A percentile compares a stretch with the other conserved stretches of the same genome.
Evolutionary conservation across 306 rosid species (phyloP).

Genomic region (Lotus japonicus): DNA sequence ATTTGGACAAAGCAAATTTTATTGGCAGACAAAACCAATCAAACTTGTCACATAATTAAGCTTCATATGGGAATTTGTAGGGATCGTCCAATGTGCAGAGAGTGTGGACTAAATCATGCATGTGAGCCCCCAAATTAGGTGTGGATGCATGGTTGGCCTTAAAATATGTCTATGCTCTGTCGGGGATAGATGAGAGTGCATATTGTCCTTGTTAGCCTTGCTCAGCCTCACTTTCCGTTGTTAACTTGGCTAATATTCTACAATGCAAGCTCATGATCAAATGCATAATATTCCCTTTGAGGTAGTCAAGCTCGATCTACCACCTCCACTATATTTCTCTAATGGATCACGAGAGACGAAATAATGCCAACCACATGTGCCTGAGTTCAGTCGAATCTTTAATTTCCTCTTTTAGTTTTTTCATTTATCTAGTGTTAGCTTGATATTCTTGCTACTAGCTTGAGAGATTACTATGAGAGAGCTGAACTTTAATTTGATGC

Average conservation of each 20-base stretch:
- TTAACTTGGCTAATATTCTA: conserved; percentile 28
- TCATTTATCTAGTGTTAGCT: no score
- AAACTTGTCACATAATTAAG: not conserved
- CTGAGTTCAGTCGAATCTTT: not conserved
- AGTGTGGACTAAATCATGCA: conserved; percentile 23
- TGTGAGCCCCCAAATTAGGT: conserved; percentile 37
- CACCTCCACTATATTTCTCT: conserved; percentile 10
- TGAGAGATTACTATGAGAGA: no score
- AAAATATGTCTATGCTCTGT: conserved; percentile 36
- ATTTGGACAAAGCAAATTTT: conserved; percentile 2
- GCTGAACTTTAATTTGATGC: no score
- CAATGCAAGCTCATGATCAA: conserved; percentile 31
- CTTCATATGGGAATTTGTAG: conserved; percentile 8
- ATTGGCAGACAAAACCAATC: conserved; percentile 29
- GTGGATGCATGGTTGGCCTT: conserved; percentile 35
- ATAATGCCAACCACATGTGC: conserved; percentile 10
- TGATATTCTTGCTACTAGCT: no score
- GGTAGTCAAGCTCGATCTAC: not conserved
- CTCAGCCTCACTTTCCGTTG: conserved; percentile 11
- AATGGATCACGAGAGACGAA: not conserved
- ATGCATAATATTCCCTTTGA: conserved; percentile 22
- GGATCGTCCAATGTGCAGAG: conserved; percentile 17
- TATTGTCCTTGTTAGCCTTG: conserved; percentile 28
- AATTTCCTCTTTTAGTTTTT: not conserved
- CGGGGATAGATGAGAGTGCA: conserved; percentile 35